Evolutionary conservation across 1,139 yeast species (phyloP).

Genomic region (Kodamaea arcana): DNA sequence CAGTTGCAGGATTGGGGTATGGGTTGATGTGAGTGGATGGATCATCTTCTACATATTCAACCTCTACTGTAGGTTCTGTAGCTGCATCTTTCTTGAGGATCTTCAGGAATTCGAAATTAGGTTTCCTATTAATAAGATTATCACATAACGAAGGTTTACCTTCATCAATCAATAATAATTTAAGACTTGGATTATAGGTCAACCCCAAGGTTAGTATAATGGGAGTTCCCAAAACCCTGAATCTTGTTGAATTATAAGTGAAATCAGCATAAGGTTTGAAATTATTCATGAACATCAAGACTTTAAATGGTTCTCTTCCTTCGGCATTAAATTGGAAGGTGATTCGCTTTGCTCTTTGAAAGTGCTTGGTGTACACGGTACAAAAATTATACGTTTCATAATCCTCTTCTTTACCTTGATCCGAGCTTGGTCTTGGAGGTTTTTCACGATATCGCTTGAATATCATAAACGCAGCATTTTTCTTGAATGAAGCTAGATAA

Average conservation of each 20-base stretch:
- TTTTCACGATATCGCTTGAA: slow-evolving; percentile 31
- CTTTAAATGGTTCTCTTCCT: slow-evolving; percentile 16
- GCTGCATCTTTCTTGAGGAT: slow-evolving; percentile 14
- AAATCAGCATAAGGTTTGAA: slow-evolving; percentile 41
- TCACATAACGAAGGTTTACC: slow-evolving; percentile 37
- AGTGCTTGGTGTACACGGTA: slow-evolving; percentile 28
- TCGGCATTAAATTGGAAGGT: slow-evolving; percentile 25
- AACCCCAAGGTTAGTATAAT: slow-evolving; percentile 27
- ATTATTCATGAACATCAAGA: slow-evolving; percentile 34
- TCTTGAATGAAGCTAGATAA: slow-evolving; percentile 34
- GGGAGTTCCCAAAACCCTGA: slow-evolving; percentile 38
- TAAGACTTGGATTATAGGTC: slow-evolving; percentile 32
- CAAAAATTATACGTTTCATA: slow-evolving; percentile 36
- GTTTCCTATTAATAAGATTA: slow-evolving; percentile 27
- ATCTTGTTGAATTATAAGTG: slow-evolving; percentile 32
- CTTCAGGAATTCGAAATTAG: slow-evolving; percentile 26
- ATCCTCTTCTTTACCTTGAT: slow-evolving; percentile 5
- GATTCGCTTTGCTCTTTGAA: slow-evolving; percentile 27
- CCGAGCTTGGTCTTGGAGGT: slow-evolving; percentile 22
- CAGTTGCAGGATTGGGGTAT: slow-evolving; percentile 23
- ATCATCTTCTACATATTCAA: slow-evolving; percentile 5
- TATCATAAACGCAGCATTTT: slow-evolving; percentile 32
- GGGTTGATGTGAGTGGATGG: slow-evolving; percentile 21
- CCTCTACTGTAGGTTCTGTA: slow-evolving; percentile 1
- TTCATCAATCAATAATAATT: slow-evolving; percentile 32